These are phyloP conservation scores for Rubia balearica DNA, from an alignment of 305 asterid genomes.

Conservation along the genomic window DNA sequence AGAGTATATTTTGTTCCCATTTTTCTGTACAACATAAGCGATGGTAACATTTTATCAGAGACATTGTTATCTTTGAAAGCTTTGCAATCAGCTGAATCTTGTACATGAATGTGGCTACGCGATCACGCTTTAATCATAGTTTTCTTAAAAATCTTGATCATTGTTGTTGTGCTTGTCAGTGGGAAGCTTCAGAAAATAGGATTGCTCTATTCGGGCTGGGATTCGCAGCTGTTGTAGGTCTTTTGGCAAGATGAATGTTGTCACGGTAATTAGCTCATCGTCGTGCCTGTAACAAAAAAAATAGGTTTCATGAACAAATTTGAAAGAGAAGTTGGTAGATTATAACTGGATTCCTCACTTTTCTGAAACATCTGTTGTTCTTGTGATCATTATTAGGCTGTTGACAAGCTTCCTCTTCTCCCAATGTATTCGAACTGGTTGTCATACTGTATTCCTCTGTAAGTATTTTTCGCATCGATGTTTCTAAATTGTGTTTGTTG, in stretches of 20 bases:
- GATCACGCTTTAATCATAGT: too few relatives aligned
- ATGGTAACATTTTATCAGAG: neutral
- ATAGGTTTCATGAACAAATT: too few relatives aligned
- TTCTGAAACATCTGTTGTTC: neutral
- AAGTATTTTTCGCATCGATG: slow-evolving; percentile 28
- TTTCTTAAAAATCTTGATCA: too few relatives aligned
- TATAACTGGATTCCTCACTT: slow-evolving; percentile 1
- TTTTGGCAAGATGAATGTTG: slow-evolving; percentile 68
- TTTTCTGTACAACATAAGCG: neutral
- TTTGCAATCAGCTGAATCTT: neutral
- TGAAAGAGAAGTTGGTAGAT: too few relatives aligned
- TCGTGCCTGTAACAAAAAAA: too few relatives aligned
- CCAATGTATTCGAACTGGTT: slow-evolving; percentile 74
- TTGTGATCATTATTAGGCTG: slow-evolving; percentile 38
- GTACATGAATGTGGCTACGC: neutral
- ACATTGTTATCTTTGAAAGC: too few relatives aligned
- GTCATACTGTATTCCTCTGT: slow-evolving; percentile 76
- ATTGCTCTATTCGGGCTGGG: slow-evolving; percentile 78
- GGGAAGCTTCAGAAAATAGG: slow-evolving; percentile 87
- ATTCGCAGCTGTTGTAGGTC: slow-evolving; percentile 62
- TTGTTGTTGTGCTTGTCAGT: slow-evolving; percentile 38
- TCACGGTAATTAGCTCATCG: slow-evolving; percentile 40
- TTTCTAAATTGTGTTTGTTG: neutral
- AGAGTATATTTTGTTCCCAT: neutral
- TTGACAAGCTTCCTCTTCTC: slow-evolving; percentile 66